Percentiles rank a stretch among this genome's conserved stretches.
These are phyloP conservation scores for Ettlia oleoabundans DNA, from an alignment of 139 green algal species.

Conservation along the genomic window DNA sequence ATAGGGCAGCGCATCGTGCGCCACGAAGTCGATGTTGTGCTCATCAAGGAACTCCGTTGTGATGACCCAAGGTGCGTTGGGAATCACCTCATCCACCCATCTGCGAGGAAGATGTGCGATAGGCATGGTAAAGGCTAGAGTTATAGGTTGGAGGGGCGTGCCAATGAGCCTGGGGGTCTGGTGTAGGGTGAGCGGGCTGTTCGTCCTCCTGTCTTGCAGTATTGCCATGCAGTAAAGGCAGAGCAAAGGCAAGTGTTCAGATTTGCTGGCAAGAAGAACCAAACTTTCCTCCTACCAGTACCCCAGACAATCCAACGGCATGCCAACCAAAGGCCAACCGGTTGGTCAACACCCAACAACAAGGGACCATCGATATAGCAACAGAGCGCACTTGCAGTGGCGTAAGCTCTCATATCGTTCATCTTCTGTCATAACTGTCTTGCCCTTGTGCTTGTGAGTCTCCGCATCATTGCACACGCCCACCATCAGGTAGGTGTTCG, in stretches of 20 bases:
- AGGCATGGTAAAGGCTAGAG: not conserved
- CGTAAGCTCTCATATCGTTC: constrained; percentile 89
- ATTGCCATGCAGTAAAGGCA: too few relatives aligned
- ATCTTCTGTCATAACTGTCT: constrained; percentile 88
- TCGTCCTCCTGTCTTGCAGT: too few relatives aligned
- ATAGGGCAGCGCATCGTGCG: constrained; percentile 92
- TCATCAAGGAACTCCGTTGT: constrained; percentile 83
- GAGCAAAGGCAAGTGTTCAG: too few relatives aligned
- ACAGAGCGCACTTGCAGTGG: constrained; percentile 80
- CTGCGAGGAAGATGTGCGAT: constrained; percentile 40
- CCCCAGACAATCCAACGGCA: too few relatives aligned
- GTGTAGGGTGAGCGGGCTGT: too few relatives aligned
- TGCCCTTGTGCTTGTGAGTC: constrained; percentile 89
- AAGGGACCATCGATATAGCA: too few relatives aligned
- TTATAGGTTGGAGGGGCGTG: not conserved
- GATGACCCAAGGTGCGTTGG: constrained; percentile 88
- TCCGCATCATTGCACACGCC: constrained; percentile 85
- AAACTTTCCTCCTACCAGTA: too few relatives aligned
- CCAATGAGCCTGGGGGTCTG: too few relatives aligned
- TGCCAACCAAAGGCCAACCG: too few relatives aligned
- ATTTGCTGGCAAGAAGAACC: too few relatives aligned
- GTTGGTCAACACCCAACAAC: too few relatives aligned
- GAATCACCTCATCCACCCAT: constrained; percentile 93
- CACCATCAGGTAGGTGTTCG: constrained; percentile 77
- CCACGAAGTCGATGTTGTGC: constrained; percentile 91